Evolutionary conservation across 345 rosid species (phyloP).

Genomic region (Eucalyptus pumila): DNA sequence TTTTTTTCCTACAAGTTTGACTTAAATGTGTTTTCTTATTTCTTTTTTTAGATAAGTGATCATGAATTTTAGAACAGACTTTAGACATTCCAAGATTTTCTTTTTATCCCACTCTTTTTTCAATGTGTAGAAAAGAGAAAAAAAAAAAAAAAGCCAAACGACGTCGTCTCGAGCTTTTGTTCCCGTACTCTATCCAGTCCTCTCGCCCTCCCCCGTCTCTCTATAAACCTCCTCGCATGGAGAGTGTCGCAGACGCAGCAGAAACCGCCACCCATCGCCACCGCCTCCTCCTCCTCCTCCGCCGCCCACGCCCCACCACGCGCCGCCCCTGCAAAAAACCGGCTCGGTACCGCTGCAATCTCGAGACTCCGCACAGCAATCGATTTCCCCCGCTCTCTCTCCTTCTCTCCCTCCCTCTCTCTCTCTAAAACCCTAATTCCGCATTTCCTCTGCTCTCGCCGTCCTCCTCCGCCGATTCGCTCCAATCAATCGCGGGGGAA

Average conservation of each 20-base stretch:
- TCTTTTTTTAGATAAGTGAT: neutral
- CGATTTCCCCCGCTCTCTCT: neutral
- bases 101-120: neutral
- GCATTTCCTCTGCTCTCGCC: neutral
- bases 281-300: neutral
- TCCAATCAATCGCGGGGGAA: neutral
- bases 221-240: neutral
- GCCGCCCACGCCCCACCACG: neutral
- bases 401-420: neutral
- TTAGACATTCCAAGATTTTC: neutral
- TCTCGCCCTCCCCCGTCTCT: neutral
- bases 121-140: neutral
- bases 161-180: neutral
- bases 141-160: neutral
- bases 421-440: conserved; percentile 1
- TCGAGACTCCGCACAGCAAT: neutral
- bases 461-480: neutral
- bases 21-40: neutral
- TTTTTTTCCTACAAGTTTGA: neutral
- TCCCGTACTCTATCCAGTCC: neutral
- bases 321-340: neutral
- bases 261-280: neutral
- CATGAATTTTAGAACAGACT: neutral
- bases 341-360: neutral
- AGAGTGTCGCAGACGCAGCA: neutral